phyloP scores from a whole-genome alignment of 495 filamentous ascomycete species.

The Neurospora tetraspora region DNA sequence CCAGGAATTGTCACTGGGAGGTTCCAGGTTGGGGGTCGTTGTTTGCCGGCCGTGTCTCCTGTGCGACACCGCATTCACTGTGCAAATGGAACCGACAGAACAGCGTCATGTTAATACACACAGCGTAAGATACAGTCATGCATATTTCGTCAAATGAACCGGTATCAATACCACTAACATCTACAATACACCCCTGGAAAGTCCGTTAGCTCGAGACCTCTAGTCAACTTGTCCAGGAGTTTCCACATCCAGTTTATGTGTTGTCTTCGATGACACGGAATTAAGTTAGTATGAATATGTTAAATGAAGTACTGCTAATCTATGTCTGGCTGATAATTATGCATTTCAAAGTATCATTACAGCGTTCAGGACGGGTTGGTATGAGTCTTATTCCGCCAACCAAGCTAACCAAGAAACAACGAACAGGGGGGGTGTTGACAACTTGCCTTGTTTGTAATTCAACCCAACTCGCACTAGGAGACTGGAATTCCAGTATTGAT shows the following conservation, averaged over 20 bases:
- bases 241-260: neutral
- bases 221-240: neutral
- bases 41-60: neutral
- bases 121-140: neutral
- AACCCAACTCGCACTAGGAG: neutral
- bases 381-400: neutral
- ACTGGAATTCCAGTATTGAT: neutral
- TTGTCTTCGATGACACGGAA: neutral
- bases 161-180: neutral
- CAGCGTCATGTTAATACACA: neutral
- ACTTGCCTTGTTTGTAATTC: neutral
- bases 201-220: neutral
- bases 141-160: neutral
- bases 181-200: neutral
- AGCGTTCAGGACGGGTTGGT: neutral
- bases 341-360: neutral
- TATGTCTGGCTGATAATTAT: neutral
- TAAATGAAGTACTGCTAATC: neutral
- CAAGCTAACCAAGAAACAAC: neutral
- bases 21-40: neutral
- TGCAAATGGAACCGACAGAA: neutral
- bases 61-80: neutral
- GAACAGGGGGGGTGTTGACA: neutral
- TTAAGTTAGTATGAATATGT: neutral
- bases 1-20: neutral